Evolutionary conservation across 108 stramenopile genomes (phyloP), one percentile per base, ranked within the genome.

Genomic region (Aurantiochytrium sp.): DNA sequence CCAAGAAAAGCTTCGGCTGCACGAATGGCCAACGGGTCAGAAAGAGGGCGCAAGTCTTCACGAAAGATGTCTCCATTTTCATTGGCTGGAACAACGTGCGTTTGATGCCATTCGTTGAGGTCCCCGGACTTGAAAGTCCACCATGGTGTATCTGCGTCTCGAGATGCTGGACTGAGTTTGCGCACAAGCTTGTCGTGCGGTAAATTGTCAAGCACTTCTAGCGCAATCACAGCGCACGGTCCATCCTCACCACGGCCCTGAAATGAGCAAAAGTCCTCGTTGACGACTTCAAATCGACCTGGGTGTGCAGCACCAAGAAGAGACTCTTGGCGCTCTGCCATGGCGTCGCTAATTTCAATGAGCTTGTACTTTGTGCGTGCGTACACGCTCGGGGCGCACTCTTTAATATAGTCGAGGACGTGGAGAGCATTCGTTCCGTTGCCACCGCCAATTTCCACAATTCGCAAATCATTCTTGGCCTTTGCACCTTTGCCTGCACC

Each of bases 101-200:
- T 83, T 23, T 83, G 73, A 44, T 51, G 21, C 73, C 73, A 83
- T 44, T 83, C 8, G 73, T 14, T 16, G 5, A 53, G 12, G 28
- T 83, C 73, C 12, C 5, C 51, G n/a, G 73, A n/a, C 73, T 10
- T 18, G 45, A 25, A 83, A 44, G 4, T 53, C 73, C 73, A 83
- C 73, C 73, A 83, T 2, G 44, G 44, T 10, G 8, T 44, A 21
- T 21, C 64, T 16, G 29, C 29, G 29, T 35, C 21, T 12, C 43
- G 60, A 21, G 43, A 42, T n/a, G 2, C 8, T 69, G 64, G 29
- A 42, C 18, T 18, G 29, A 69, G 8, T 47, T 5, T 60, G 21
- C 87, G 23, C 21, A 60, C 59, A 5, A 72, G 60, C 58, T 89
- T 89, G 88, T 89, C 88, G 58, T 89, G 88, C 49, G 88, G 88